Conservation (phyloP, 108 stramenopile species). For the Skeletonema costatum region DNA sequence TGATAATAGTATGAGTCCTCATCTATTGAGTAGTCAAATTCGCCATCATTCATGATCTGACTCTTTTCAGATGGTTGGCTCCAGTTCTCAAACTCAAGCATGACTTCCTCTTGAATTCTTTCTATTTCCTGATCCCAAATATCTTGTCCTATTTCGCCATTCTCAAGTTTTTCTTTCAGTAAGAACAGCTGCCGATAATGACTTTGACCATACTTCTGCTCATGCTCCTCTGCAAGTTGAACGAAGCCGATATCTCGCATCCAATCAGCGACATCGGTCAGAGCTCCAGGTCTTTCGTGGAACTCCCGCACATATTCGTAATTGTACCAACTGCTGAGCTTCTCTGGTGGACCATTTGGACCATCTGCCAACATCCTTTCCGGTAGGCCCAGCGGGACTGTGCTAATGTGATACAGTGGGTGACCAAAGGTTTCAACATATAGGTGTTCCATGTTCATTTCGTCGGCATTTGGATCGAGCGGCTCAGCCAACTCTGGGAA, state of each 20-base stretch:
- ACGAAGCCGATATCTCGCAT: slow-evolving; percentile 72
- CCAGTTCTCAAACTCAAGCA: slow-evolving; percentile 42
- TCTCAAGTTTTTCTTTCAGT: slow-evolving; percentile 39
- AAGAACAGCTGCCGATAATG: slow-evolving; percentile 37
- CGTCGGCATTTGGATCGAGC: slow-evolving; percentile 72
- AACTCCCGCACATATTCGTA: slow-evolving; percentile 81
- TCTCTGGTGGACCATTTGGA: slow-evolving; percentile 66
- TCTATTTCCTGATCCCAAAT: slow-evolving; percentile 46
- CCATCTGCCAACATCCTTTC: slow-evolving; percentile 80
- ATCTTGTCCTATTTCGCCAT: slow-evolving; percentile 39
- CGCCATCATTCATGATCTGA: slow-evolving; percentile 26
- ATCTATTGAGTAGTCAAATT: slow-evolving; percentile 41
- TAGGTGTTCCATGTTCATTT: slow-evolving; percentile 63
- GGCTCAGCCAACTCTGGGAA: slow-evolving; percentile 78
- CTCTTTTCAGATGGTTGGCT: slow-evolving; percentile 11
- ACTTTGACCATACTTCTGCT: slow-evolving; percentile 76
- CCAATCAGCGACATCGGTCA: slow-evolving; percentile 58
- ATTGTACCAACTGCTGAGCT: slow-evolving; percentile 73
- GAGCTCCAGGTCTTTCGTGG: slow-evolving; percentile 56
- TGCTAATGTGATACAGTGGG: slow-evolving; percentile 76
- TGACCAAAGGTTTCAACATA: slow-evolving; percentile 70
- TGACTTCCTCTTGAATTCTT: slow-evolving; percentile 43
- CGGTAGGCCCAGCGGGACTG: slow-evolving; percentile 66
- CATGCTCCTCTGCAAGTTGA: slow-evolving; percentile 81
- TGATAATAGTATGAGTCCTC: slow-evolving; percentile 47